These are phyloP conservation scores for Isatis lusitanica DNA, from an alignment of 441 rosid species.

Conservation along the genomic window DNA sequence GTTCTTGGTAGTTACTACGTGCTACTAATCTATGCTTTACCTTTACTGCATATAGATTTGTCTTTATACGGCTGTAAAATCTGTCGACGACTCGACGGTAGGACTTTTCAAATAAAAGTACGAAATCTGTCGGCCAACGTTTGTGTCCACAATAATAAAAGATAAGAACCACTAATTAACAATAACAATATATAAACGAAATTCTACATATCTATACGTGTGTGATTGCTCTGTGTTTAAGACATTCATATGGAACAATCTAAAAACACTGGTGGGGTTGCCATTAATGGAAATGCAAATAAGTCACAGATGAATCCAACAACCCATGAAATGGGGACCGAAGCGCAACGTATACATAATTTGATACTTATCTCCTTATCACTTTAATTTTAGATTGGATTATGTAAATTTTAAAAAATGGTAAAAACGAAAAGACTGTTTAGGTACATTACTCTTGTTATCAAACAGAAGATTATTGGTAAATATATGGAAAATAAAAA, in stretches of 20 bases:
- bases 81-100: constrained; percentile 1
- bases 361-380: neutral
- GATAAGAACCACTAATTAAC: neutral
- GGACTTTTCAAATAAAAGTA: neutral
- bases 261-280: neutral
- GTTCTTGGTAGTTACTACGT: neutral
- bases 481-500: too few relatives aligned
- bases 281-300: neutral
- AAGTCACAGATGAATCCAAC: neutral
- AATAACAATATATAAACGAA: neutral
- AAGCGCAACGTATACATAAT: neutral
- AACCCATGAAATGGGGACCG: neutral
- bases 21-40: neutral
- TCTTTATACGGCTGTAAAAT: neutral
- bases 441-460: neutral
- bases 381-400: neutral
- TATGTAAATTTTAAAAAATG: neutral
- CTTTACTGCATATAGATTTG: neutral
- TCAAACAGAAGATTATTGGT: neutral
- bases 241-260: neutral
- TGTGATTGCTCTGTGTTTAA: neutral
- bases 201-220: neutral
- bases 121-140: neutral
- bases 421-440: neutral
- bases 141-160: neutral